These are phyloP conservation scores for Syzygium malaccense DNA, from an alignment of 441 rosid species.

Conservation along the genomic window DNA sequence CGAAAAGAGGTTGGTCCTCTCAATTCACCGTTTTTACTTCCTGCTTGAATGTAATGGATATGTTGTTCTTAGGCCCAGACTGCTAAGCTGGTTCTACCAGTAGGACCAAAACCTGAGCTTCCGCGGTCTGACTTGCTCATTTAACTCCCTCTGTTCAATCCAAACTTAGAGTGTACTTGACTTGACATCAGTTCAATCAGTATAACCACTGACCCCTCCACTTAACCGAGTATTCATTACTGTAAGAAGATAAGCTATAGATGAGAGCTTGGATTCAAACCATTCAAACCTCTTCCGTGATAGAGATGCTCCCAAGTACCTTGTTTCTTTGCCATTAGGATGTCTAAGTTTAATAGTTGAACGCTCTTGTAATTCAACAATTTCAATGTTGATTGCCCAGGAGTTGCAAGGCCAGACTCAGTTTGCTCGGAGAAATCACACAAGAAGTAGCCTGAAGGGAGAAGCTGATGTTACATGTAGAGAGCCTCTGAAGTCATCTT, in stretches of 20 bases:
- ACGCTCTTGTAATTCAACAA: not conserved
- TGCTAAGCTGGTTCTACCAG: not conserved
- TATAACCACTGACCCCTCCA: not conserved
- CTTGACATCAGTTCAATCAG: not conserved
- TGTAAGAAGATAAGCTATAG: not conserved
- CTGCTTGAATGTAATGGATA: not conserved
- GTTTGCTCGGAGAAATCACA: slow-evolving; percentile 2
- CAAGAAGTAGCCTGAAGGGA: slow-evolving; percentile 6
- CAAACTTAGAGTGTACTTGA: not conserved
- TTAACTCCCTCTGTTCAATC: not conserved
- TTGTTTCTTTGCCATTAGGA: not conserved
- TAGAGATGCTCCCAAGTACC: not conserved
- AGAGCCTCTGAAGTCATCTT: slow-evolving; percentile 16
- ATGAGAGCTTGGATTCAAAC: not conserved
- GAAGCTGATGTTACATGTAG: slow-evolving; percentile 8
- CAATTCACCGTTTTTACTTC: not conserved
- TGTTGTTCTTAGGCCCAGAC: not conserved
- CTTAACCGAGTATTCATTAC: not conserved
- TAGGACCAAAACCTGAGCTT: not conserved
- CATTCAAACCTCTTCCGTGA: not conserved
- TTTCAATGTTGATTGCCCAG: slow-evolving; percentile 13
- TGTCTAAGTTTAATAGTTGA: not conserved
- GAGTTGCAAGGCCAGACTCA: slow-evolving; percentile 16
- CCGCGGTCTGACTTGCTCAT: not conserved
- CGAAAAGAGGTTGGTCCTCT: slow-evolving; percentile 36